A percentile compares a stretch with the other conserved stretches of the same genome.
Conservation (phyloP, 1,284 basidiomycete species). For the Naganishia sp. region DNA sequence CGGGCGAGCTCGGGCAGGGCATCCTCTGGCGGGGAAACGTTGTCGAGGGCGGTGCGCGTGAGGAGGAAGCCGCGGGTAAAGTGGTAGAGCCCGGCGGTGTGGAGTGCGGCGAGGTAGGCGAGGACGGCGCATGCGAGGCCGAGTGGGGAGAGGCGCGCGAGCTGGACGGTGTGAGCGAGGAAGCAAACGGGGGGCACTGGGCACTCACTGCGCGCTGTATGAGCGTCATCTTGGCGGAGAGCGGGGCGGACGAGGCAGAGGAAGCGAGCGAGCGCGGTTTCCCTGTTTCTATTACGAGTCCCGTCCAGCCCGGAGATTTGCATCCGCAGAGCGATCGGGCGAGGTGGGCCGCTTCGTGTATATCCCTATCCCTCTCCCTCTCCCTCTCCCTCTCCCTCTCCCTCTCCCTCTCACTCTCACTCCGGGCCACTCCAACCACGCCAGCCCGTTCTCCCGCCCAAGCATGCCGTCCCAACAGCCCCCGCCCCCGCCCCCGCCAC, state of each 20-base stretch:
- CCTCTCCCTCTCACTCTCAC: no score
- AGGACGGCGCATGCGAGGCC: slow-evolving; percentile 58
- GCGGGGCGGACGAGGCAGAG: no score
- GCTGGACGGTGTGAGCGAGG: background rate
- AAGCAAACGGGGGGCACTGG: no score
- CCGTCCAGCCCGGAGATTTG: background rate
- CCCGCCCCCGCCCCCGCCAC: background rate
- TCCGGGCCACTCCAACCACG: background rate
- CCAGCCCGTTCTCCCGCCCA: background rate
- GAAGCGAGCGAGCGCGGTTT: background rate
- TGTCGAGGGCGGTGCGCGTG: slow-evolving; percentile 72
- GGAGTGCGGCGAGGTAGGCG: slow-evolving; percentile 61
- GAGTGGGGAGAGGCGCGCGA: slow-evolving; percentile 36
- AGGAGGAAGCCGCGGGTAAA: slow-evolving; percentile 88
- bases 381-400: no score
- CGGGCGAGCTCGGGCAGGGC: slow-evolving; percentile 60
- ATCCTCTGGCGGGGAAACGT: slow-evolving; percentile 55
- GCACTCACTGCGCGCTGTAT: background rate
- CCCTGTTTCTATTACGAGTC: background rate
- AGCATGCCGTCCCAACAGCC: slow-evolving; percentile 6
- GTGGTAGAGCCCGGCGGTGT: slow-evolving; percentile 59
- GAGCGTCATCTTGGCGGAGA: slow-evolving; percentile 2
- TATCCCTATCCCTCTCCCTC: no score
- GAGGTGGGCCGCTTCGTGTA: no score
- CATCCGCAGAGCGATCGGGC: slow-evolving; percentile 3